phyloP scores from a whole-genome alignment of 139 green algal species.

The Desmodesmus armatus region DNA sequence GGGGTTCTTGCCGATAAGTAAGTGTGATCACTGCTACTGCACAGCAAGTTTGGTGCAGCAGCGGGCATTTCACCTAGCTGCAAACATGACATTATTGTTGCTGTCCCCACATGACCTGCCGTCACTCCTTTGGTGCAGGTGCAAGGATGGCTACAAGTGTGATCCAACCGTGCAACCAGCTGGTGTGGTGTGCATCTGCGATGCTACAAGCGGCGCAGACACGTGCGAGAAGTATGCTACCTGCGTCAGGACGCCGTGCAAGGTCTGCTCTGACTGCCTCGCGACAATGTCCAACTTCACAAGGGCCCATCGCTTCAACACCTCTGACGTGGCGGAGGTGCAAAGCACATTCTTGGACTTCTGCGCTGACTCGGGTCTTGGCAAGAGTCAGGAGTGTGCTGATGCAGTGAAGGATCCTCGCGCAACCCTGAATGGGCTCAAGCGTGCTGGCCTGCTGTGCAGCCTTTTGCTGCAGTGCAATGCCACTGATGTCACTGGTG shows the following conservation, averaged over 20 bases:
- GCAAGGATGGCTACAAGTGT: background rate
- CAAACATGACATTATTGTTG: too few relatives aligned
- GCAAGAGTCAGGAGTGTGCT: background rate
- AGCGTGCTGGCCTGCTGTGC: slow-evolving; percentile 5
- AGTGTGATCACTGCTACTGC: too few relatives aligned
- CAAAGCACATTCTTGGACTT: background rate
- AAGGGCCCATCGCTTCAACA: background rate
- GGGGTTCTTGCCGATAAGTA: background rate
- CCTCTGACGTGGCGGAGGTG: background rate
- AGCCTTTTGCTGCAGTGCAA: background rate
- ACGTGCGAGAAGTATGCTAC: background rate
- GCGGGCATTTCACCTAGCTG: too few relatives aligned
- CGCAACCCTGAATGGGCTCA: background rate
- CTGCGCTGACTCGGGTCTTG: background rate
- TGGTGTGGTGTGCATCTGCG: background rate
- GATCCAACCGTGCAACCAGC: background rate
- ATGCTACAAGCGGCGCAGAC: background rate
- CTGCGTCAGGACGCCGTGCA: slow-evolving; percentile 10
- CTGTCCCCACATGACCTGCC: too few relatives aligned
- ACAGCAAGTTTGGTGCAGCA: too few relatives aligned
- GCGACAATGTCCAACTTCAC: background rate
- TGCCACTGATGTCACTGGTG: background rate
- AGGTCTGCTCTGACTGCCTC: slow-evolving; percentile 29
- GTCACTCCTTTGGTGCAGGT: too few relatives aligned
- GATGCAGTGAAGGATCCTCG: background rate